A percentile compares a stretch with the other conserved stretches of the same genome.
These are phyloP conservation scores for Ceriops tagal DNA, from an alignment of 345 rosid species.

Conservation along the genomic window DNA sequence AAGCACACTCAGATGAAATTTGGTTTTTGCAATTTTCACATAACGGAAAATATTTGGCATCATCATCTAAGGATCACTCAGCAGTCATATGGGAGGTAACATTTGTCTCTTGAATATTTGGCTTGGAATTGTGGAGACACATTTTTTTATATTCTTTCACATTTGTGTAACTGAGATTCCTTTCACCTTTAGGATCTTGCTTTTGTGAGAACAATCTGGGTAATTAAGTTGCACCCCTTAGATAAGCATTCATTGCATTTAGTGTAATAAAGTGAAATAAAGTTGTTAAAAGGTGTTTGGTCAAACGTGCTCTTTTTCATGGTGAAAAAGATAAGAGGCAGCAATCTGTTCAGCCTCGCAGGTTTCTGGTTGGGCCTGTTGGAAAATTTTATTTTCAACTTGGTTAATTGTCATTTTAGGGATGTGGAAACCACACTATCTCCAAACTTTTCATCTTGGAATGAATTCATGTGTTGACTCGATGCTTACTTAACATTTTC, in stretches of 20 bases:
- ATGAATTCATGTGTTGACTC: too few species aligned
- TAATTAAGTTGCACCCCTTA: not conserved
- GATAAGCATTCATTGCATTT: not conserved
- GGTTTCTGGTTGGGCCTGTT: too few species aligned
- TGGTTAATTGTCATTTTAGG: too few species aligned
- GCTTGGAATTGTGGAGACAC: not conserved
- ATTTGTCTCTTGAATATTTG: not conserved
- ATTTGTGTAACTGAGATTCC: not conserved
- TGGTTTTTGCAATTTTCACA: conserved; percentile 1
- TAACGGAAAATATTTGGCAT: not conserved
- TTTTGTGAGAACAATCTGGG: not conserved
- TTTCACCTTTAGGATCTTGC: not conserved
- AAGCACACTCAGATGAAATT: not conserved
- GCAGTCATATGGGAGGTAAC: not conserved
- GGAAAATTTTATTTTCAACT: too few species aligned
- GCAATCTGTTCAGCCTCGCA: too few species aligned
- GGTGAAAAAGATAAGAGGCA: too few species aligned
- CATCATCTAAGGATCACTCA: not conserved
- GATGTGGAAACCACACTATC: too few species aligned
- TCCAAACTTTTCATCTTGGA: too few species aligned
- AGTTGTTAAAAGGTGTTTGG: not conserved
- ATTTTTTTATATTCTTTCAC: not conserved
- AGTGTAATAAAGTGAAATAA: not conserved
- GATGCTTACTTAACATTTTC: too few species aligned
- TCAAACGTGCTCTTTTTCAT: not conserved